Conservation (phyloP, 352 stramenopile genomes). For the Globisporangium yorkense region DNA sequence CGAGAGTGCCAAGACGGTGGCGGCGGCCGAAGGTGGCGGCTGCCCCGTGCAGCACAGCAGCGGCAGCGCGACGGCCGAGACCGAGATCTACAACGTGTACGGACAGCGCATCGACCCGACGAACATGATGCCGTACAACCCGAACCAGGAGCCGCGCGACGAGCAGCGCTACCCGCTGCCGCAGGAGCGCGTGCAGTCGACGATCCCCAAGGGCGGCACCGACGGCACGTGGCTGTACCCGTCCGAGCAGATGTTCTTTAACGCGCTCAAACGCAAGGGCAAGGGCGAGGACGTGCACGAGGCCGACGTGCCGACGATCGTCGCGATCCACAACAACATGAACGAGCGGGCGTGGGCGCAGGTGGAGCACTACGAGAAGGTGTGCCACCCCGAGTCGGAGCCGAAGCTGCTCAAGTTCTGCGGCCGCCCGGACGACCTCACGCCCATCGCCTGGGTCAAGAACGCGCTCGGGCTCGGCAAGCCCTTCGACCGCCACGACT, state of each 20-base stretch:
- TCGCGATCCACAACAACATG: constrained; percentile 99
- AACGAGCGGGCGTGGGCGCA: constrained; percentile 98
- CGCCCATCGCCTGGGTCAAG: constrained; percentile 93
- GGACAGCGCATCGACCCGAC: constrained; percentile 94
- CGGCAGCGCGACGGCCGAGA: constrained; percentile 3
- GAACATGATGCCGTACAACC: constrained; percentile 98
- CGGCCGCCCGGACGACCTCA: constrained; percentile 95
- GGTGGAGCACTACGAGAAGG: constrained; percentile 97
- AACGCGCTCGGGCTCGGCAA: constrained; percentile 76
- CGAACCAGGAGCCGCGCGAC: constrained; percentile 91
- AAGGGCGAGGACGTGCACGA: constrained; percentile 97
- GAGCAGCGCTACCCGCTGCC: constrained; percentile 88
- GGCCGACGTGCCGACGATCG: constrained; percentile 91
- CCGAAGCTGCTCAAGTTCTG: constrained; percentile 96
- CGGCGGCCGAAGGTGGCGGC: constrained; percentile 23
- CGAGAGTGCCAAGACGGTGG: constrained; percentile 22
- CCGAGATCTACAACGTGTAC: constrained; percentile 97
- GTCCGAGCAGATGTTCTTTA: constrained; percentile 99
- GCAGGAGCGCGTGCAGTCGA: constrained; percentile 92
- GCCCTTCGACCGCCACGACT: constrained; percentile 98
- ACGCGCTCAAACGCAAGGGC: constrained; percentile 95
- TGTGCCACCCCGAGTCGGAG: constrained; percentile 65
- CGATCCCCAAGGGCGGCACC: constrained; percentile 94
- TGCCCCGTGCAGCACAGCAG: constrained; percentile 52
- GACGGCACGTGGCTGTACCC: constrained; percentile 97